Evolutionary conservation across 2,329 filamentous ascomycete species (phyloP).

Genomic region (Hyphodiscus sp.): DNA sequence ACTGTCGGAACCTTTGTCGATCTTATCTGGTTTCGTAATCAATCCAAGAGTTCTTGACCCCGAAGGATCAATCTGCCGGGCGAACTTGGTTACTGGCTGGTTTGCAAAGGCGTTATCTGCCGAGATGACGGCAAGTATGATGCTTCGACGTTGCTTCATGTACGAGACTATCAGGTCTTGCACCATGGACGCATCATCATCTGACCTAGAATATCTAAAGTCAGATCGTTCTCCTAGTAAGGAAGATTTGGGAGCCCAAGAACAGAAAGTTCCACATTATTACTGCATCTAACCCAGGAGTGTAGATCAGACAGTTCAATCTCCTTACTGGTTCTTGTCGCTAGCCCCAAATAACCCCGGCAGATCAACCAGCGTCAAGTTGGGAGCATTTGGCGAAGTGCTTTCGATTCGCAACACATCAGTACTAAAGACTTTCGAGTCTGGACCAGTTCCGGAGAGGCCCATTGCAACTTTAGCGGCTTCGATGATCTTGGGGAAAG

Average conservation of each 20-base stretch:
- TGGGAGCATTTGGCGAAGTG: slow-evolving; percentile 32
- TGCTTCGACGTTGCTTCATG: slow-evolving; percentile 48
- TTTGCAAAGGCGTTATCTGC: slow-evolving; percentile 55
- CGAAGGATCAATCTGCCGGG: slow-evolving; percentile 34
- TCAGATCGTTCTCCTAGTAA: too few species aligned
- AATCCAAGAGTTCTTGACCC: slow-evolving; percentile 38
- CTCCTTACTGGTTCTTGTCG: slow-evolving; percentile 38
- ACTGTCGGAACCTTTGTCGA: slow-evolving; percentile 32
- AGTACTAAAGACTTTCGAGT: too few species aligned
- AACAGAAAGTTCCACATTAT: too few species aligned
- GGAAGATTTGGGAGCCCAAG: too few species aligned
- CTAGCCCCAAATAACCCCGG: slow-evolving; percentile 49
- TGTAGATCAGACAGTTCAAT: too few species aligned
- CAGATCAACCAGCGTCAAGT: slow-evolving; percentile 53
- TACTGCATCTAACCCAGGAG: too few species aligned
- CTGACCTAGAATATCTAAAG: too few species aligned
- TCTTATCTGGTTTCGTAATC: slow-evolving; percentile 55
- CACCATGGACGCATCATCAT: slow-evolving; percentile 39
- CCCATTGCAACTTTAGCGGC: too few species aligned
- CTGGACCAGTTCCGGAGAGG: too few species aligned
- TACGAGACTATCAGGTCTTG: slow-evolving; percentile 41
- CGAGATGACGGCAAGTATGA: slow-evolving; percentile 50
- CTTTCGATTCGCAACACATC: slow-evolving; percentile 19
- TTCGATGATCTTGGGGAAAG: too few species aligned
- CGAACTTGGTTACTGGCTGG: slow-evolving; percentile 48